Evolutionary conservation across 2,329 filamentous ascomycete genomes (phyloP), one percentile per base, ranked within the genome.

Genomic region (Blastomyces parvus): DNA sequence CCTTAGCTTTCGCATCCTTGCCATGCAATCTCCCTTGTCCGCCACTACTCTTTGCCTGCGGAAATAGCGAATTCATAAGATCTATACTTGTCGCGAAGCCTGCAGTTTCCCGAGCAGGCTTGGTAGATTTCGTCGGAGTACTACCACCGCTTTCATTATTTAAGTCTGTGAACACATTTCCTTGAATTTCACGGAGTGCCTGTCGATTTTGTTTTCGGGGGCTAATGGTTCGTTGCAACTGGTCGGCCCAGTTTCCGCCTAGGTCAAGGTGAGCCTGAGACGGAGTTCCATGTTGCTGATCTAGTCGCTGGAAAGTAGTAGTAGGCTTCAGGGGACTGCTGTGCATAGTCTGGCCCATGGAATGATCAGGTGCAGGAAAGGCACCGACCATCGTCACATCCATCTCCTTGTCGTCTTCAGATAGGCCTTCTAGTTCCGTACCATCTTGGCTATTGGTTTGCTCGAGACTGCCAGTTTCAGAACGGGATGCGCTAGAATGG

Each of bases 1-100:
- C 88, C 78, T 81, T 81, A 70, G 77, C 78, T 69, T 85, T 85
- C 69, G 80, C 78, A 68, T 80, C 74, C 69, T 81, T 83, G 70
- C 83, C 80, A 61, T 78, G 76, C 67, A 82, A 82, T 42, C 13
- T 58, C 22, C 55, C 55, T 61, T 81, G 82, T 78, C 84, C 86
- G 66, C 76, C 71, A 69, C 76, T 74, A 64, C 72, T 52, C 13
- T 52, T 71, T 66, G 86, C 82, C 76, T 88, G 85, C 74, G 89
- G 88, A 76, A 95, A 97, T 63, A 97, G 80, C 58, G 91, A 96
- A 74, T 96, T 93, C 91, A 96, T 97, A 74, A 97, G 80, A 79
- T 97, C 94, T 77, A 97, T 96, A 71, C 89, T 92, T 25, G 89
- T 96, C 25, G 86, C 84, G 75, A 96, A 93, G 0, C 88, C 87